These are phyloP conservation scores for Aplosporella prunicola DNA, from an alignment of 2,329 filamentous ascomycete genomes.

Conservation along the genomic window DNA sequence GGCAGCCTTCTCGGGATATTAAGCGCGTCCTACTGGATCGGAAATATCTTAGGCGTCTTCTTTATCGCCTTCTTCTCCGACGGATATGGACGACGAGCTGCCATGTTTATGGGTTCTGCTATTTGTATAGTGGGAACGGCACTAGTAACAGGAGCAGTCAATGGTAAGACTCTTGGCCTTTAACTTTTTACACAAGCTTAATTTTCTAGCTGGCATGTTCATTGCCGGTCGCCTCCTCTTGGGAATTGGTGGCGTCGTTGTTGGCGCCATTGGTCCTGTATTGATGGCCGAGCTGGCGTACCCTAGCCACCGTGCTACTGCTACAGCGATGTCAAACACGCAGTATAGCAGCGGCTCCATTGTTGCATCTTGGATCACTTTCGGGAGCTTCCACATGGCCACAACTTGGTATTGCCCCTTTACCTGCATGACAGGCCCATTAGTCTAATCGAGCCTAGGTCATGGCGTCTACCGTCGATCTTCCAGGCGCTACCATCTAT, in stretches of 20 bases:
- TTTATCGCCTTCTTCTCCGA: conserved; percentile 5
- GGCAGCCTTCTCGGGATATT: conserved; percentile 5
- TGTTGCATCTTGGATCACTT: conserved; percentile 39
- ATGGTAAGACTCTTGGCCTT: neutral
- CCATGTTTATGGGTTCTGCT: conserved; percentile 5
- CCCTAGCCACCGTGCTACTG: conserved; percentile 5
- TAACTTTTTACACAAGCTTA: neutral
- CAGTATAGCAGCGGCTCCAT: conserved; percentile 25
- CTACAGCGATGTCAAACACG: conserved; percentile 7
- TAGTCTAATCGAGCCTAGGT: conserved; percentile 18
- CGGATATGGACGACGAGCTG: conserved; percentile 2
- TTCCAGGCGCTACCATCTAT: conserved; percentile 33
- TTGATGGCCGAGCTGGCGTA: conserved; percentile 8
- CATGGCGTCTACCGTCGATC: conserved; percentile 21
- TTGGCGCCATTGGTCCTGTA: conserved; percentile 7
- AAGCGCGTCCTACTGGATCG: conserved; percentile 10
- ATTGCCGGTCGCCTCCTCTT: conserved; percentile 1
- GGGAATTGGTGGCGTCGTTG: conserved; percentile 3
- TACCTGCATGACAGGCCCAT: too few species aligned
- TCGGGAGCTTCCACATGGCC: conserved; percentile 33
- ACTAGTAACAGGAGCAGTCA: conserved; percentile 1
- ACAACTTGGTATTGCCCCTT: conserved; percentile 23
- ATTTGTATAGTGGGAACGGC: conserved; percentile 6
- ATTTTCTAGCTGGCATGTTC: conserved; percentile 8
- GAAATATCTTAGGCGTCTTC: conserved; percentile 6